Base-by-base conservation (phyloP, 2,329 filamentous ascomycete species). In the Bipolaris bicolor region DNA sequence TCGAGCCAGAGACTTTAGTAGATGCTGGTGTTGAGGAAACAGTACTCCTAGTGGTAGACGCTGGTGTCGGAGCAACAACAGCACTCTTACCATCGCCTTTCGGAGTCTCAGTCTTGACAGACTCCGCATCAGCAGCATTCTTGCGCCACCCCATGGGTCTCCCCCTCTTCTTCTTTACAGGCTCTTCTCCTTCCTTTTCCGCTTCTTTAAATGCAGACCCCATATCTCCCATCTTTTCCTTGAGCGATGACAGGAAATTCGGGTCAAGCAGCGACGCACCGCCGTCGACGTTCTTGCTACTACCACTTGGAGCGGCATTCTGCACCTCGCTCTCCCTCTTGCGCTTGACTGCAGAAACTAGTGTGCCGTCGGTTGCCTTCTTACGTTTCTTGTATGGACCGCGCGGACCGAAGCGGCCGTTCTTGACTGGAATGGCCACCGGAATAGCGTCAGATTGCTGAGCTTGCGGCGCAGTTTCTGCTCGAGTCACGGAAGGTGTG, bases 331-430 rank as follows among this genome's bases (percentile, higher is more conserved):
- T 58, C 36, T 56, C 52, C 46, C 62, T 56, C 50, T 69, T 68
- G 34, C 64, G 61, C 55, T 70, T 70, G 50, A 60, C 62, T 7
- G 49, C 52, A 45, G 59, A 48, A 4, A 37, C 55, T 1, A 52
- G 36, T 29, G n/a, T 49, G n/a, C 41, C 52, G 37, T 33, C 47
- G 1, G 50, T 10, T 1, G 10, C 29, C 7, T 60, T 40, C 9
- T 52, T 46, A 3, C 18, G 63, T 49, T 61, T 61, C 37, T 59
- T 59, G 1, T 57, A 55, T 3, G 55, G 40, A 24, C 46, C 45
- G 13, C 55, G 37, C 11, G 43, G 43, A 34, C 49, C 49, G 15
- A 56, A 60, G 24, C 40, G 55, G 1, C 47, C 56, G 9, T 63
- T 60, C 15, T 43, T 45, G 24, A 53, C 16, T 13, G 55, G 26